Evolutionary conservation across 2,329 filamentous ascomycete genomes (phyloP).

Genomic region (Dactylonectria macrodidyma): DNA sequence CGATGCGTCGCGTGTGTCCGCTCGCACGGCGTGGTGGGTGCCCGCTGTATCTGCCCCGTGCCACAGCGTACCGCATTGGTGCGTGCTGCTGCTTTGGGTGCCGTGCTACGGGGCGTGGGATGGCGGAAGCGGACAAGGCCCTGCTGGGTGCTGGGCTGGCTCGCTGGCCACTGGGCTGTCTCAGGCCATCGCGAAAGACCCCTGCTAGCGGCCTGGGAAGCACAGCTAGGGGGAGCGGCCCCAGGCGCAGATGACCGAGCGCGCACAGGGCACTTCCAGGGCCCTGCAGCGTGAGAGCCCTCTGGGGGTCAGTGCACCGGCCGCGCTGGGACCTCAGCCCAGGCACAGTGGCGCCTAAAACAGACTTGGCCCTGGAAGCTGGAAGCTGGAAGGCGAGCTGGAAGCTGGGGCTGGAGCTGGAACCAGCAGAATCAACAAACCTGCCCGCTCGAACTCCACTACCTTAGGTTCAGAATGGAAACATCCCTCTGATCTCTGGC

Average conservation of each 20-base stretch:
- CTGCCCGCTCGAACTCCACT: slow-evolving; percentile 16
- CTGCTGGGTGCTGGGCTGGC: neutral
- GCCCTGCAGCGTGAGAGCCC: slow-evolving; percentile 29
- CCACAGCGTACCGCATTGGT: slow-evolving; percentile 8
- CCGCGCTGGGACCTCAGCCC: slow-evolving; percentile 19
- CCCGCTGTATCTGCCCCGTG: slow-evolving; percentile 14
- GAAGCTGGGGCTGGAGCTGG: neutral
- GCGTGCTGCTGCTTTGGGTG: slow-evolving; percentile 12
- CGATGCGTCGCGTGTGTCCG: slow-evolving; percentile 1
- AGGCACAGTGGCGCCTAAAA: slow-evolving; percentile 4
- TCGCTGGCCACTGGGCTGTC: slow-evolving; percentile 25
- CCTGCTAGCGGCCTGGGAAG: slow-evolving; percentile 34
- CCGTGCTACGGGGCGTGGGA: slow-evolving; percentile 6
- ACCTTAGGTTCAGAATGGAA: slow-evolving; percentile 3
- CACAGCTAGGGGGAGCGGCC: slow-evolving; percentile 43
- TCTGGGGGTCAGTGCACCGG: slow-evolving; percentile 24
- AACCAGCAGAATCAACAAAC: neutral
- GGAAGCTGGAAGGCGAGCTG: slow-evolving; percentile 2
- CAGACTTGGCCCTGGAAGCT: slow-evolving; percentile 4
- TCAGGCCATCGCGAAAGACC: slow-evolving; percentile 31
- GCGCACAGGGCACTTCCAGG: slow-evolving; percentile 46
- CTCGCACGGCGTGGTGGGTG: slow-evolving; percentile 1
- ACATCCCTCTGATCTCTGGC: slow-evolving; percentile 12
- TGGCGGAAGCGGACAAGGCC: slow-evolving; percentile 10
- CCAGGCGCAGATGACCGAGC: slow-evolving; percentile 50